These are phyloP conservation scores for Clonostachys rosea DNA, from an alignment of 2,329 filamentous ascomycete genomes.

Conservation along the genomic window DNA sequence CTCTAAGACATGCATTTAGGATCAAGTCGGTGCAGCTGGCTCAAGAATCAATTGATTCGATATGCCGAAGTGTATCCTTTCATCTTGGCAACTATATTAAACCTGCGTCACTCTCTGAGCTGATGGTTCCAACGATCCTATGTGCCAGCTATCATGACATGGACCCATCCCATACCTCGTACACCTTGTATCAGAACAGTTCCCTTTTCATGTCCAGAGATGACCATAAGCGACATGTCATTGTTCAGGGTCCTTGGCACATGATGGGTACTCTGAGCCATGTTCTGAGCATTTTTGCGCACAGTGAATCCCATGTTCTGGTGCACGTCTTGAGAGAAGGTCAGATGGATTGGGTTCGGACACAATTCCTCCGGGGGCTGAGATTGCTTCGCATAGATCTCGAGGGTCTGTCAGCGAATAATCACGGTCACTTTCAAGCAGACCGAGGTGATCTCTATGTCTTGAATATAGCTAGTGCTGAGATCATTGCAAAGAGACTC, in stretches of 20 bases:
- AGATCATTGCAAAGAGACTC: too few species aligned
- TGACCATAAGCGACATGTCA: conserved; percentile 8
- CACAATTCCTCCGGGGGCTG: conserved; percentile 2
- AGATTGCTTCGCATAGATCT: too few species aligned
- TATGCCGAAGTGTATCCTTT: conserved; percentile 8
- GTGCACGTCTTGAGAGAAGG: conserved; percentile 1
- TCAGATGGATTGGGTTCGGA: conserved; percentile 2
- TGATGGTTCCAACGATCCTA: conserved; percentile 4
- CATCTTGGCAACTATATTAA: conserved; percentile 8
- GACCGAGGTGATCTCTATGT: too few species aligned
- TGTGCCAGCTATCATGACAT: conserved; percentile 7
- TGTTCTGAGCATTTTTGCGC: conserved; percentile 4
- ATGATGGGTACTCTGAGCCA: conserved; percentile 6
- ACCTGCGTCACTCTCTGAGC: conserved; percentile 6
- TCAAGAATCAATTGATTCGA: conserved; percentile 4
- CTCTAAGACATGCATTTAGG: background rate
- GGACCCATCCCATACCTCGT: background rate
- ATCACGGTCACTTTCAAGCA: too few species aligned
- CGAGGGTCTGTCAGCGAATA: too few species aligned
- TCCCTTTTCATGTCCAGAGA: background rate
- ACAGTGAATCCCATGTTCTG: conserved; percentile 1
- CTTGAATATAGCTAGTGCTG: too few species aligned
- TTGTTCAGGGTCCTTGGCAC: conserved; percentile 10
- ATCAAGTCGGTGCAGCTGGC: background rate
- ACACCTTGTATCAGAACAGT: conserved; percentile 3